phyloP scores from a whole-genome alignment of 2,329 filamentous ascomycete species.

The Talaromyces sp. region DNA sequence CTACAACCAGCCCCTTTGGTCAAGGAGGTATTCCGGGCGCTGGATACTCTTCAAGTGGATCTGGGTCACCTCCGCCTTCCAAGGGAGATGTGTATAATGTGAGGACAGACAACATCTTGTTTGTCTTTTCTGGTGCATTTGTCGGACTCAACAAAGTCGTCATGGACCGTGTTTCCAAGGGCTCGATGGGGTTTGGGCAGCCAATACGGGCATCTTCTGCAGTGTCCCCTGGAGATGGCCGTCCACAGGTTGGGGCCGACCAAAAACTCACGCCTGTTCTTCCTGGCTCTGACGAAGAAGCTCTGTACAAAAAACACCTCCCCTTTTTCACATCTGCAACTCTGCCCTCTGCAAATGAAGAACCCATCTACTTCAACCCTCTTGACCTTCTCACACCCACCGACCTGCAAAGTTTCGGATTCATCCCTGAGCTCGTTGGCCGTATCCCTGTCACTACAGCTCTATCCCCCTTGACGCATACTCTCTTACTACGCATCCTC shows the following conservation, averaged over 20 bases:
- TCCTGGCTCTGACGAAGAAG: constrained; percentile 61
- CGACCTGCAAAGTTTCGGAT: constrained; percentile 77
- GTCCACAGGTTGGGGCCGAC: constrained; percentile 13
- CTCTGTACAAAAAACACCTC: constrained; percentile 52
- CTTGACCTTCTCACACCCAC: constrained; percentile 69
- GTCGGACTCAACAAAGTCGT: constrained; percentile 85
- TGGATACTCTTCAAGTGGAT: constrained; percentile 16
- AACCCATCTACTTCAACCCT: constrained; percentile 48
- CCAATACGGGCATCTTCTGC: constrained; percentile 56
- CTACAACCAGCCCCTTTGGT: constrained; percentile 21
- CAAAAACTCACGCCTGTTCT: constrained; percentile 44
- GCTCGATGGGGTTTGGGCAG: constrained; percentile 86
- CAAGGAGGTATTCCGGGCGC: constrained; percentile 3
- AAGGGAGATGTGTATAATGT: constrained; percentile 64
- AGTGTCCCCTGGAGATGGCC: constrained; percentile 19
- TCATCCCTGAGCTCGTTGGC: constrained; percentile 95
- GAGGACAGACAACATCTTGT: constrained; percentile 92
- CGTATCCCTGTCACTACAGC: constrained; percentile 86
- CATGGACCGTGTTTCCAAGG: constrained; percentile 76
- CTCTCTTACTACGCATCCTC: constrained; percentile 73
- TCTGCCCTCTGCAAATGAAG: constrained; percentile 29
- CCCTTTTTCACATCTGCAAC: constrained; percentile 56
- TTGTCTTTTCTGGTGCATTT: constrained; percentile 94
- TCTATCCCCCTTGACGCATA: constrained; percentile 65
- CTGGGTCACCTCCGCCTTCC: constrained; percentile 25